phyloP scores from a whole-genome alignment of 495 filamentous ascomycete genomes.

The Trypethelium eluteriae region DNA sequence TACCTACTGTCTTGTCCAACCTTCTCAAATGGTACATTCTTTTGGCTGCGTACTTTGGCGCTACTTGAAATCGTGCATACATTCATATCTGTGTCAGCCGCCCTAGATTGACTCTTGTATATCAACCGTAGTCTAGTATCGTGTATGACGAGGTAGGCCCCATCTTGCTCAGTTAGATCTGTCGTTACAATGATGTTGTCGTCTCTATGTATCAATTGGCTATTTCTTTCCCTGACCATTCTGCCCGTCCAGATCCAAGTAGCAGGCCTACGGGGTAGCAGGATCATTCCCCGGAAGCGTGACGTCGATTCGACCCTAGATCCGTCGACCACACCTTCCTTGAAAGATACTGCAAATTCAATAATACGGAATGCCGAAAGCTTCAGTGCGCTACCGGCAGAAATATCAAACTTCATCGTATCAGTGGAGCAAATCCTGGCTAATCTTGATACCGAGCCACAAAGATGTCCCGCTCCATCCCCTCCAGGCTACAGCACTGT shows the following conservation, averaged over 20 bases:
- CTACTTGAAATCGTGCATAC: not conserved
- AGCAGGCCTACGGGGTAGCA: no score
- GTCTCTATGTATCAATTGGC: not conserved
- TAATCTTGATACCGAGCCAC: not conserved
- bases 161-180: not conserved
- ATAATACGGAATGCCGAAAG: not conserved
- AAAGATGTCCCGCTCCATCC: not conserved
- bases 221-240: not conserved
- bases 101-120: not conserved
- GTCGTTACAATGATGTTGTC: not conserved
- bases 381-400: not conserved
- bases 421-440: not conserved
- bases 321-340: not conserved
- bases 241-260: no score
- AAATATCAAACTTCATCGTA: not conserved
- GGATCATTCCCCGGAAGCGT: not conserved
- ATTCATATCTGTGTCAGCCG: conserved; percentile 4
- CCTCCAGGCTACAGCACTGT: not conserved
- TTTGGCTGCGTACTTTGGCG: not conserved
- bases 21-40: not conserved
- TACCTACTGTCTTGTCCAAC: not conserved
- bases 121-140: not conserved
- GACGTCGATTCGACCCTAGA: not conserved
- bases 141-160: no score
- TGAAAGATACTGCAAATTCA: not conserved